phyloP scores from a whole-genome alignment of 441 rosid genomes.

The Hura crepitans region DNA sequence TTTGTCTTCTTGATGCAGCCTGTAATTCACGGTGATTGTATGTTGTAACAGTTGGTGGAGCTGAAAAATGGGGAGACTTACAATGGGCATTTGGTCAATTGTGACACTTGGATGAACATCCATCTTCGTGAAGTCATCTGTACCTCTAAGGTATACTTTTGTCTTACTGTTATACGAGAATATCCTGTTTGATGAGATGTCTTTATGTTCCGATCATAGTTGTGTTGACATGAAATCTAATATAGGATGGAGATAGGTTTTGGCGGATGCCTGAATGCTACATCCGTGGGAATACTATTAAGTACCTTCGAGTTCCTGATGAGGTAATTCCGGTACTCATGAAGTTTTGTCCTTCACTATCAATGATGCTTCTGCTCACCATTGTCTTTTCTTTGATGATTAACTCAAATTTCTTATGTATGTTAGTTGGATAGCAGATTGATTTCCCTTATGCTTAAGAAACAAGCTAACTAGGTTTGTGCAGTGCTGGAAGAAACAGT shows the following conservation, averaged over 20 bases:
- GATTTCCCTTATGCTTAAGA: neutral
- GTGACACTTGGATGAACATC: constrained; percentile 98
- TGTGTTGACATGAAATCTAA: constrained; percentile 9
- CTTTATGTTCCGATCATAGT: neutral
- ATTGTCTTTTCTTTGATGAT: neutral
- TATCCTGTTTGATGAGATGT: neutral
- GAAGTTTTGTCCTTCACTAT: neutral
- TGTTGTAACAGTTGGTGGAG: constrained; percentile 68
- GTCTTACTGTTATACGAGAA: neutral
- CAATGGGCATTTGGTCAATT: constrained; percentile 93
- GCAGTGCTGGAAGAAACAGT: neutral
- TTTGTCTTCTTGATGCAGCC: constrained; percentile 15
- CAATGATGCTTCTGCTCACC: neutral
- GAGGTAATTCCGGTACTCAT: constrained; percentile 45
- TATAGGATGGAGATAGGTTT: constrained; percentile 93
- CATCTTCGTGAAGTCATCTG: constrained; percentile 98
- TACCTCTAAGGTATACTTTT: constrained; percentile 68
- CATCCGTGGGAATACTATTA: constrained; percentile 91
- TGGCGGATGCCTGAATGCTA: constrained; percentile 99
- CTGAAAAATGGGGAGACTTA: constrained; percentile 96
- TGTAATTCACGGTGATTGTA: constrained; percentile 27
- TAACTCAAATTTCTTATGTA: neutral
- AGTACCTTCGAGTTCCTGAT: constrained; percentile 91
- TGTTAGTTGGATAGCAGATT: neutral
- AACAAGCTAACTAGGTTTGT: neutral